These are phyloP conservation scores for Drosera spatulata DNA, from an alignment of 179 eudicot species.

Conservation along the genomic window DNA sequence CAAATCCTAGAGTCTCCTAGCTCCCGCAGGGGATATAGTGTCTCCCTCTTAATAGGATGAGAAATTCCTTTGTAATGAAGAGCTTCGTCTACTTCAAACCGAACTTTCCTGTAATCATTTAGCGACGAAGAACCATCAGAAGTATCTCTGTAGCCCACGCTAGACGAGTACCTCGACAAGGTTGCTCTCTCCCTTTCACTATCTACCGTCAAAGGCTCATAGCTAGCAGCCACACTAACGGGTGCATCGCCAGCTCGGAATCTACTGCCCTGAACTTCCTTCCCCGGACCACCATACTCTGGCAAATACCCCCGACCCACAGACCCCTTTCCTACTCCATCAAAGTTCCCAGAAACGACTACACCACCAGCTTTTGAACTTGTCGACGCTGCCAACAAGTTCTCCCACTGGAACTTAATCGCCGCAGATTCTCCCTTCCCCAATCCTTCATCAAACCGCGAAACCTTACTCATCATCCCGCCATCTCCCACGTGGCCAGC, in stretches of 20 bases:
- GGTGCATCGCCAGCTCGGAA: conserved; percentile 6
- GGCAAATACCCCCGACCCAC: neutral
- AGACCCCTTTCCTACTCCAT: too few species aligned
- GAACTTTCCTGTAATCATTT: neutral
- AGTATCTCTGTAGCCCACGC: conserved; percentile 1
- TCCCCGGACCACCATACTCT: neutral
- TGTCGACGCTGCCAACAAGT: conserved; percentile 6
- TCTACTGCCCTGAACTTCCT: neutral
- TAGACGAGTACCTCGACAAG: neutral
- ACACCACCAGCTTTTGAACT: conserved; percentile 4
- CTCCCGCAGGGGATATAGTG: conserved; percentile 1
- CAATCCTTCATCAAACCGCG: conserved; percentile 7
- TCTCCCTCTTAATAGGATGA: conserved; percentile 6
- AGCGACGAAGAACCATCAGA: conserved; percentile 1
- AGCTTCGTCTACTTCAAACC: conserved; percentile 1
- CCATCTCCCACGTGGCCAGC: neutral
- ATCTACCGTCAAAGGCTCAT: conserved; percentile 1
- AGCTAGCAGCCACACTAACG: conserved; percentile 1
- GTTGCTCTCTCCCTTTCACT: conserved; percentile 8
- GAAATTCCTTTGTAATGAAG: too few species aligned
- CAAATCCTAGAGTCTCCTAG: neutral
- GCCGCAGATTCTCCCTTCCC: conserved; percentile 3
- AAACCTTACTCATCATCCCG: neutral
- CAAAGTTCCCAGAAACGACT: too few species aligned
- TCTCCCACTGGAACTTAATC: conserved; percentile 12